A percentile compares a stretch with the other conserved stretches of the same genome.
phyloP scores from a whole-genome alignment of 1,139 yeast species.

The Yamadazyma atmosphaerica region DNA sequence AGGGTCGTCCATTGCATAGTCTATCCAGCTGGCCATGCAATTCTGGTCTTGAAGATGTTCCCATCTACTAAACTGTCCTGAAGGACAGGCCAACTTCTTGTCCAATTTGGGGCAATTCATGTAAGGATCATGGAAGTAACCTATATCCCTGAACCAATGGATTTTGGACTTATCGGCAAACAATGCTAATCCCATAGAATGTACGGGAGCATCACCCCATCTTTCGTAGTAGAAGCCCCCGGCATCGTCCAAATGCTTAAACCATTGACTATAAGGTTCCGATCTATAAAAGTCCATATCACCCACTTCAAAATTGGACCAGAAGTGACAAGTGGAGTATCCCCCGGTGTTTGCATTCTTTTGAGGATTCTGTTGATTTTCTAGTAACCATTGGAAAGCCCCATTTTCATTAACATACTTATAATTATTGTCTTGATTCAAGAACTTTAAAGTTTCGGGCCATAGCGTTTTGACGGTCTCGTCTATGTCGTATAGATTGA shows the following conservation, averaged over 20 bases:
- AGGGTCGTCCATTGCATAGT: constrained; percentile 51
- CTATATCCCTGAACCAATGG: constrained; percentile 90
- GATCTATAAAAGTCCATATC: constrained; percentile 76
- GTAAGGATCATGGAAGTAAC: constrained; percentile 76
- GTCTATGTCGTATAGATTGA: constrained; percentile 68
- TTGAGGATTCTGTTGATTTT: constrained; percentile 59
- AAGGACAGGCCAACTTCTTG: constrained; percentile 23
- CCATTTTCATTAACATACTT: constrained; percentile 58
- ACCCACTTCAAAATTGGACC: constrained; percentile 86
- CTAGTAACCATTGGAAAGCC: constrained; percentile 73
- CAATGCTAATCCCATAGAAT: constrained; percentile 69
- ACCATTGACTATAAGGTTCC: constrained; percentile 66
- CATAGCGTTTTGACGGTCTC: constrained; percentile 62
- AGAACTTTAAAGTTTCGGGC: constrained; percentile 65
- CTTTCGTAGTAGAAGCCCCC: constrained; percentile 87
- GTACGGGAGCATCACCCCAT: constrained; percentile 95
- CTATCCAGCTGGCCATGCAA: constrained; percentile 75
- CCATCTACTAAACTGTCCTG: constrained; percentile 36
- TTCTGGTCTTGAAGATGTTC: constrained; percentile 57
- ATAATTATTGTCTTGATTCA: constrained; percentile 57
- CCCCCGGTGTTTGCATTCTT: constrained; percentile 57
- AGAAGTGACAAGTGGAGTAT: constrained; percentile 83
- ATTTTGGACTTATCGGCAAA: constrained; percentile 69
- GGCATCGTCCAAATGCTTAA: constrained; percentile 58
- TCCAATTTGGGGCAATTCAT: constrained; percentile 63